Evolutionary conservation across 345 rosid species (phyloP).

Genomic region (Passiflora organensis): DNA sequence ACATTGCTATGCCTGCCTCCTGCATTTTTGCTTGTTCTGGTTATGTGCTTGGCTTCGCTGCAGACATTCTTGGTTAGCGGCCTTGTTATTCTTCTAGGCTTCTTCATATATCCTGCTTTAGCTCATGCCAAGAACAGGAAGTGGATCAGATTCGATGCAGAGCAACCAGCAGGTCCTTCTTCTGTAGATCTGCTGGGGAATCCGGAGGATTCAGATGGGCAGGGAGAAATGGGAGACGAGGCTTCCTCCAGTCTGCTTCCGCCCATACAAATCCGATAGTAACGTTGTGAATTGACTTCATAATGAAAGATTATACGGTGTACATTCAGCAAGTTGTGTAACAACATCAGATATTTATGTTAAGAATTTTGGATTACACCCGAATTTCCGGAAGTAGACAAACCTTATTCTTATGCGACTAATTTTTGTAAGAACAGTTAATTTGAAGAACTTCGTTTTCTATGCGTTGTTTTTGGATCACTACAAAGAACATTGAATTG

Average conservation of each 20-base stretch:
- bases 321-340: too few relatives aligned
- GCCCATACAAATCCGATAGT: constrained; percentile 5
- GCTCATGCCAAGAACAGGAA: constrained; percentile 43
- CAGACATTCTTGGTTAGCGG: constrained; percentile 65
- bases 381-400: not conserved
- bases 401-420: too few relatives aligned
- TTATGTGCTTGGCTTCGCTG: constrained; percentile 70
- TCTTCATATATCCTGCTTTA: constrained; percentile 50
- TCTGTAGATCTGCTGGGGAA: constrained; percentile 5
- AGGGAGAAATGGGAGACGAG: constrained; percentile 46
- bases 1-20: constrained; percentile 67
- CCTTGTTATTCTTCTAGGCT: constrained; percentile 44
- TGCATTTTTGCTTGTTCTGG: constrained; percentile 58
- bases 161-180: constrained; percentile 18
- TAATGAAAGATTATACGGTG: too few relatives aligned
- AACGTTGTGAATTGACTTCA: constrained; percentile 12
- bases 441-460: too few relatives aligned
- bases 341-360: not conserved
- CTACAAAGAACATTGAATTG: not conserved
- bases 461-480: too few relatives aligned
- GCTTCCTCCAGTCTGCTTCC: constrained; percentile 44
- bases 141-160: constrained; percentile 41
- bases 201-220: constrained; percentile 16
- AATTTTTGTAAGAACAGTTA: too few relatives aligned
- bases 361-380: not conserved